These are phyloP conservation scores for Kodamaea hsintzibuensis DNA, from an alignment of 805 yeast species.

Conservation along the genomic window DNA sequence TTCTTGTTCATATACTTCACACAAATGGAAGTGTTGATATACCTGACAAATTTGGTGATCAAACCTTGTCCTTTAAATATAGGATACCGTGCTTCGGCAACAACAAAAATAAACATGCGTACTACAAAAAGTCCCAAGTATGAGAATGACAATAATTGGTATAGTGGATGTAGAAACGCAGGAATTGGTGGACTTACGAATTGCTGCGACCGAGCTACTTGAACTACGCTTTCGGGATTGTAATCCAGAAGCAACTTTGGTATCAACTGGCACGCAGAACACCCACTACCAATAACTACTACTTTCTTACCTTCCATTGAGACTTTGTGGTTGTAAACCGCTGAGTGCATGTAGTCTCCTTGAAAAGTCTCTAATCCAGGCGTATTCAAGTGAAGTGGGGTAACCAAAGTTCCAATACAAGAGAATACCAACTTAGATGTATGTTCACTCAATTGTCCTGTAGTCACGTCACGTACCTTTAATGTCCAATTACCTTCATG, in stretches of 20 bases:
- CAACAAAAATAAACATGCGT: slow-evolving; percentile 26
- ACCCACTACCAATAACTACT: slow-evolving; percentile 43
- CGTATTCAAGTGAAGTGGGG: slow-evolving; percentile 30
- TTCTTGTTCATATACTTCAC: slow-evolving; percentile 26
- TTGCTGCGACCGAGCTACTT: slow-evolving; percentile 37
- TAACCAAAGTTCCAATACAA: slow-evolving; percentile 39
- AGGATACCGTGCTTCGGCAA: slow-evolving; percentile 39
- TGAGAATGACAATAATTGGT: slow-evolving; percentile 24
- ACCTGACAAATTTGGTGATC: slow-evolving; percentile 27
- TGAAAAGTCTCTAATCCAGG: slow-evolving; percentile 36
- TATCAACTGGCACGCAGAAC: slow-evolving; percentile 42
- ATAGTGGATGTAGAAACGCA: slow-evolving; percentile 17
- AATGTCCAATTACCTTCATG: slow-evolving; percentile 29
- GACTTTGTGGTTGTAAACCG: slow-evolving; percentile 36
- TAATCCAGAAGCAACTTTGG: slow-evolving; percentile 35
- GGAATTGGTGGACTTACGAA: slow-evolving; percentile 43
- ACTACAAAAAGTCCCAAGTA: slow-evolving; percentile 28
- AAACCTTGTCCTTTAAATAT: slow-evolving; percentile 32
- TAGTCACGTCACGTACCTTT: slow-evolving; percentile 22
- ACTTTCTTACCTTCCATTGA: slow-evolving; percentile 36
- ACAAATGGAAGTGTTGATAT: slow-evolving; percentile 21
- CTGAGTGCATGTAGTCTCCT: slow-evolving; percentile 44
- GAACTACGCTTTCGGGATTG: slow-evolving; percentile 28
- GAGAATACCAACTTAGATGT: slow-evolving; percentile 25
- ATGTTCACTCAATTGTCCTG: slow-evolving; percentile 35